Evolutionary conservation across 2,329 filamentous ascomycete genomes (phyloP), one percentile per base, ranked within the genome.

Genomic region (Neofusicoccum ribis): DNA sequence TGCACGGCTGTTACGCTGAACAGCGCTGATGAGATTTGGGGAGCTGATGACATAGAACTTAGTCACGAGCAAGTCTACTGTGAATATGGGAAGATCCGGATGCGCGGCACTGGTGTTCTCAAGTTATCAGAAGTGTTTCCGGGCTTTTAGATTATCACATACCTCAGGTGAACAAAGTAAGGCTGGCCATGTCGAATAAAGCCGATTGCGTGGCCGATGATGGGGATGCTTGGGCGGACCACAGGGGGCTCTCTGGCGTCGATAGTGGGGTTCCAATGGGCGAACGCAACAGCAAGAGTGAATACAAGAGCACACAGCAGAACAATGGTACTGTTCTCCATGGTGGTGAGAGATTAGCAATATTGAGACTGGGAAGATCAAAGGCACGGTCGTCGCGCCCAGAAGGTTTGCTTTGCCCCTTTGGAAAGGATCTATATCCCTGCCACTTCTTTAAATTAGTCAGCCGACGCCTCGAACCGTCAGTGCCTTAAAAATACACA

Each of bases 1-100:
- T 1, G 66, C 68, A 60, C 76, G 78, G 62, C 70, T 70, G 65
- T 79, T 77, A 46, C 75, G 78, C 64, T 82, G 80, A 2, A 80
- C 73, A 0, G 51, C 64, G 8, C 76, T 72, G 31, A 82, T 76
- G 20, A 83, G 68, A 0, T 74, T 66, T 0, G 76, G 72, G 1
- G 71, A 73, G 9, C 77, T 77, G 12, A 81, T 74, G 9, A 82
- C 71, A 54, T 82, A 82, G 58, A 81, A 72, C 58, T 79, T 78
- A 36, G 76, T 72, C 3, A 79, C 78, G 1, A 79, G 78, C 41
- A 83, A 70, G 2, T 74, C 66, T 23, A 83, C 67, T 4, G 79
- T 82, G 64, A 78, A 78, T 37, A 82, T 79, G 0, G 80, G 77
- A 1, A 71, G 34, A 3, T 65, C 39, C 20, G 70, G 69, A 12